Base-by-base conservation (phyloP, 148 eudicot genomes). In the Amaranthus cruentus region DNA sequence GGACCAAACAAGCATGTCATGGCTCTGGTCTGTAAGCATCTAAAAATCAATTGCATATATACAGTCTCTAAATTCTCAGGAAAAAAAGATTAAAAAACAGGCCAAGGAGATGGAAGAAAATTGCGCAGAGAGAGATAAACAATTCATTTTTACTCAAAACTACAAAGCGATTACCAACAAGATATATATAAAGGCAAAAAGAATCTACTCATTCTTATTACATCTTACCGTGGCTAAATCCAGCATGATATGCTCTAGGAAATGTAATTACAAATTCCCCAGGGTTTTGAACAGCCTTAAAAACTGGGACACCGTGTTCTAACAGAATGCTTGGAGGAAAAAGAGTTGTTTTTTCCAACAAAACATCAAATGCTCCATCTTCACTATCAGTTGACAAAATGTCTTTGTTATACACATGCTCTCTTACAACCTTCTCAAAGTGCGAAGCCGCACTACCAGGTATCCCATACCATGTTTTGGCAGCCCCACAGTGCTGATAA, bases 401-500 rank as follows among this genome's bases (percentile, higher is more conserved):
- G 69, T 88, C 93, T 61, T 71, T 83, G 43, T 86, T 74, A 78
- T 96, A 96, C 55, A 96, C 99, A 78, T 88, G 83, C 73, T 92
- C 92, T 73, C 81, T 75, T 10, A 92, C 99, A 48, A 85, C 97
- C 81, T 90, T 92, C 71, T 96, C 99, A 84, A 96, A 96, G 74
- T 86, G 89, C 81, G 87, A 81, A 67, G 99, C 99, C 59, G 96
- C 89, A 76, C 73, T 88, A 78, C 99, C 97, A 77, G 99, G 99
- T 77, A 96, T 79, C 43, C 99, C 99, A 79, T 96, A 96, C 99
- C 99, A 96, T 59, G 99, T 96, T 88, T 96, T 96, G 73, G 97
- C 84, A 62, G 99, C 99, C 75, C 99, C 99, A 77, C 96, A 92
- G 77, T 96, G 99, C 69, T 96, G 99, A 78, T 92, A 96, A 75